A percentile compares a stretch with the other conserved stretches of the same genome.
These are phyloP conservation scores for Melampsora americana DNA, from an alignment of 1,284 basidiomycete species.

Conservation along the genomic window DNA sequence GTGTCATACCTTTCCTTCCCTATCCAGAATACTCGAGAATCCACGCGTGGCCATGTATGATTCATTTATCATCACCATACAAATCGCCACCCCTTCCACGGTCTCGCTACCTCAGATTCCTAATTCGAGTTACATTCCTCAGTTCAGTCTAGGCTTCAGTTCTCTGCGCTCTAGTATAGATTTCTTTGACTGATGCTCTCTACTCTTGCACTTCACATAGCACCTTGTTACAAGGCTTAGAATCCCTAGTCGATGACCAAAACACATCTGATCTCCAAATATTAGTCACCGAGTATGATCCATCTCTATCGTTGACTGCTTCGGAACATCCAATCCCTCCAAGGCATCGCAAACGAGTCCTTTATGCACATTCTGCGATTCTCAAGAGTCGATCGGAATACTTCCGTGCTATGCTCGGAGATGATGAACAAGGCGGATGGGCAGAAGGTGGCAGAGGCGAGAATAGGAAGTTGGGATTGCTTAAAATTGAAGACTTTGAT, in stretches of 20 bases:
- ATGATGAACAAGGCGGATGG: conserved; percentile 59
- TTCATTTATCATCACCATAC: conserved; percentile 67
- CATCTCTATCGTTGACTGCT: conserved; percentile 10
- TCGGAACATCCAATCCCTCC: conserved; percentile 43
- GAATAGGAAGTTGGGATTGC: conserved; percentile 21
- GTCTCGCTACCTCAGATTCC: conserved; percentile 66
- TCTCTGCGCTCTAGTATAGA: conserved; percentile 50
- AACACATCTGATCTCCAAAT: conserved; percentile 63
- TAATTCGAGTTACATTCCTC: conserved; percentile 64
- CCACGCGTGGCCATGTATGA: conserved; percentile 62
- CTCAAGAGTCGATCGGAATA: conserved; percentile 71
- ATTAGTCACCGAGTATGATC: conserved; percentile 65
- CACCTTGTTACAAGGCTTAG: conserved; percentile 51
- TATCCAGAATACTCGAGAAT: conserved; percentile 65
- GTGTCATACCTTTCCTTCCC: conserved; percentile 62
- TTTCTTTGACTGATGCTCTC: conserved; percentile 65
- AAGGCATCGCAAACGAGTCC: conserved; percentile 62
- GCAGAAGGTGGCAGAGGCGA: conserved; percentile 58
- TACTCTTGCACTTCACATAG: conserved; percentile 61
- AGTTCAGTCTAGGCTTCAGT: conserved; percentile 49
- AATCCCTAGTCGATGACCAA: conserved; percentile 48
- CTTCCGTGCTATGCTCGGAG: conserved; percentile 72
- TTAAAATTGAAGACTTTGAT: conserved; percentile 75
- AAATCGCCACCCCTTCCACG: conserved; percentile 67
- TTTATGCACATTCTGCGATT: conserved; percentile 78